These are phyloP conservation scores for Phanerochaete carnosa DNA, from an alignment of 768 basidiomycete species.

Conservation along the genomic window DNA sequence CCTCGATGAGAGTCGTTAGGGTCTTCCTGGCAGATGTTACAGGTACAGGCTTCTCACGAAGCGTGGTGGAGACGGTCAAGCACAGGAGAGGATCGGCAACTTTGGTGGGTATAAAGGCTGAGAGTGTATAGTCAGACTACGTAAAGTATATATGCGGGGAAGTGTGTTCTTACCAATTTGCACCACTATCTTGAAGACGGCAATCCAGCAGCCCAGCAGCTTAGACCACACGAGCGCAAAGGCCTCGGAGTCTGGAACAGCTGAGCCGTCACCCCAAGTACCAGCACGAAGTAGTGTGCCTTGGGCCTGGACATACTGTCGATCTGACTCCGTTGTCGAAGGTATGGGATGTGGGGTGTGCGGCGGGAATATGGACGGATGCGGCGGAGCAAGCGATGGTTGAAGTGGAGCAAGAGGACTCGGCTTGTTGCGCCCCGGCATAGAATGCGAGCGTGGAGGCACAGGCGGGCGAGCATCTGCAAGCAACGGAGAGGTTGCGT, in stretches of 20 bases:
- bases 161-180: conserved; percentile 62
- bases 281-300: conserved; percentile 69
- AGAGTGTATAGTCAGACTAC: neutral
- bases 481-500: conserved; percentile 32
- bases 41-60: conserved; percentile 73
- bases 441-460: conserved; percentile 24
- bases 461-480: conserved; percentile 28
- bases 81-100: conserved; percentile 76
- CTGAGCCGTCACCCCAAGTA: conserved; percentile 68
- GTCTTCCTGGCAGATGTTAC: conserved; percentile 36
- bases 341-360: conserved; percentile 85
- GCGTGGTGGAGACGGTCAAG: conserved; percentile 79
- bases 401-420: conserved; percentile 29
- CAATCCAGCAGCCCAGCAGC: conserved; percentile 64
- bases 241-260: conserved; percentile 35
- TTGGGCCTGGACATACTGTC: conserved; percentile 73
- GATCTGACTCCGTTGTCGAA: conserved; percentile 65
- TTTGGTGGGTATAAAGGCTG: conserved; percentile 73
- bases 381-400: conserved; percentile 40
- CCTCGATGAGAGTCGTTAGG: conserved; percentile 30
- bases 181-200: conserved; percentile 73
- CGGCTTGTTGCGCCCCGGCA: conserved; percentile 27
- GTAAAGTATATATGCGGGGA: neutral
- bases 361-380: conserved; percentile 71
- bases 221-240: conserved; percentile 70